Percentiles rank a stretch among this genome's conserved stretches.
Conservation (phyloP, 2,329 filamentous ascomycete species). For the Apiospora malaysiana region DNA sequence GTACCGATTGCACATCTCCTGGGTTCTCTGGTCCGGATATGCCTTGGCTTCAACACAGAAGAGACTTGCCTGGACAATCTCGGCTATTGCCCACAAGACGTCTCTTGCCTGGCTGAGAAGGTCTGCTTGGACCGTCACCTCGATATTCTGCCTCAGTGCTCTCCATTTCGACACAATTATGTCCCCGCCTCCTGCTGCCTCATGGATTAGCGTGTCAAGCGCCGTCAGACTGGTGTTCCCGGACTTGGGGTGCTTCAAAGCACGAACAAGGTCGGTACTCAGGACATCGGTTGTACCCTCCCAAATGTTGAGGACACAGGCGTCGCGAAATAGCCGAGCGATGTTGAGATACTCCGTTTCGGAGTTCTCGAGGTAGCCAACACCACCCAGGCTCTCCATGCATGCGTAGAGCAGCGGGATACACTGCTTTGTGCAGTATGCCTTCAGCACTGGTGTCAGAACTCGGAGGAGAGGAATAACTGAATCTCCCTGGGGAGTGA, state of each 20-base stretch:
- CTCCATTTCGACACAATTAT: constrained; percentile 46
- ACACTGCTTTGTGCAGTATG: constrained; percentile 57
- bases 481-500: constrained; percentile 24
- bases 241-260: constrained; percentile 50
- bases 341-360: constrained; percentile 70
- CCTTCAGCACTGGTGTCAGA: constrained; percentile 66
- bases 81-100: constrained; percentile 50
- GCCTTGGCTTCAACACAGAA: constrained; percentile 47
- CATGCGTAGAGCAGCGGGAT: constrained; percentile 59
- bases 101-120: constrained; percentile 54
- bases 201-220: constrained; percentile 47
- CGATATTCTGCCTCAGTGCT: constrained; percentile 44
- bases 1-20: constrained; percentile 49
- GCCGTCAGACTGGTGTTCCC: constrained; percentile 48
- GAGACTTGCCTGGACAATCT: constrained; percentile 51
- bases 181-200: constrained; percentile 35
- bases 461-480: constrained; percentile 54
- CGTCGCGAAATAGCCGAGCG: constrained; percentile 69
- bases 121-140: constrained; percentile 40
- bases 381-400: constrained; percentile 70
- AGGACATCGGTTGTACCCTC: constrained; percentile 75
- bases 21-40: constrained; percentile 43
- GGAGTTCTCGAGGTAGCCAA: constrained; percentile 68
- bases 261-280: constrained; percentile 56
- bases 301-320: constrained; percentile 67